Base-by-base conservation (phyloP, 2,329 filamentous ascomycete species). In the Keithomyces neogunnii region DNA sequence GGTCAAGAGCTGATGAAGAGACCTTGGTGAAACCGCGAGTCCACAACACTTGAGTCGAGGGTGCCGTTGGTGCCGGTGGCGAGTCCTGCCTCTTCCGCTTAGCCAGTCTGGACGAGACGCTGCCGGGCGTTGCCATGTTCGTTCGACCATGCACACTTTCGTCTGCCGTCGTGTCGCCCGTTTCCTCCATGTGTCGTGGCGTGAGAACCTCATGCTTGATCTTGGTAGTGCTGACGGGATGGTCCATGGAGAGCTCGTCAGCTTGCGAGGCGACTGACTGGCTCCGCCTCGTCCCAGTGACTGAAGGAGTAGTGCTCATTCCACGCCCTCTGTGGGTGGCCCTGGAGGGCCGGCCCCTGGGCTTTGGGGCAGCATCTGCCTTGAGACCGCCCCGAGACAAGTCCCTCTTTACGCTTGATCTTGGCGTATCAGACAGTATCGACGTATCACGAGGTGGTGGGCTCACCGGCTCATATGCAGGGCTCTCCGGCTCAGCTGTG, bases 1-100 rank as follows among this genome's bases (percentile, higher is more conserved):
- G 84, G 62, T 90, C 87, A 56, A 91, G 75, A 10, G 88, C 83
- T 4, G 85, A 84, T 3, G 79, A 80, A 33, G 84, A 85, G 11
- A 89, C 87, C 57, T 85, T 83, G 36, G 85, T 80, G 61, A 92
- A 85, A 46, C 85, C 85, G 46, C 87, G 82, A 11, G 87, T 89
- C 74, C 86, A 88, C 40, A 88, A 73, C 4, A 91, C 86, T 52
- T 88, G 79, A 7, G 80, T 81, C 28, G 82, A 80, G 31, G 84
- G 82, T 55, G 70, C 59, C 70, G 77, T 53, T 69, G 73, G 48
- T 64, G 76, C 55, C 62, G 64, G 59, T 4, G 75, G 72, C 4
- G 74, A 73, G 5, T 77, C 76, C 51, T 77, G 76, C 45, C 81
- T 73, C 65, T 84, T 85, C 26, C 81, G 74, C 61, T 85, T 85